Evolutionary conservation across 2,329 filamentous ascomycete genomes (phyloP), one percentile per base, ranked within the genome.

Genomic region (Bertia moriformis): DNA sequence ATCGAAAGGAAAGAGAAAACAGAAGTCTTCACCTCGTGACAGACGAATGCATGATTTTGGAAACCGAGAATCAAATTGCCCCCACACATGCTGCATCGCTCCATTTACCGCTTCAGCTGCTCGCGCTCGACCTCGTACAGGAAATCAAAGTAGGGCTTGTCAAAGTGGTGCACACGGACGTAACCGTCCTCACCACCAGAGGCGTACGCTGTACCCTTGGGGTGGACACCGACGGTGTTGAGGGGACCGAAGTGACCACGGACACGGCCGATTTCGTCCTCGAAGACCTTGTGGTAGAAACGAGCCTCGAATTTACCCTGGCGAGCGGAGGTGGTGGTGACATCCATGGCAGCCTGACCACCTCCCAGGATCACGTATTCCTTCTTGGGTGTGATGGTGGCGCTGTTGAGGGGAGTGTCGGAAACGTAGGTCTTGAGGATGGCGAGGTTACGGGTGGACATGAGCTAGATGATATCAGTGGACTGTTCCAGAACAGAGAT

Each of bases 231-330:
- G 47, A 85, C 76, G 44, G 81, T 83, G 62, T 85, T 82, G 45
- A 95, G 71, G 48, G 83, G 91, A 57, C 91, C 91, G 64, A 98
- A 98, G 63, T 98, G 91, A 46, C 91, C 91, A 57, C 87, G 77
- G 47, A 98, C 91, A 69, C 91, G 82, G 50, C 91, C 91, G 54
- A 96, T 89, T 69, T 98, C 91, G 63, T 98, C 89, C 65, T 94
- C 87, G 60, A 98, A 96, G 60, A 98, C 82, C 74, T 93, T 96
- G 79, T 98, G 91, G 73, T 95, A 98, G 73, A 98, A 98, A 48
- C 91, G 80, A 35, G 91, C 91, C 65, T 98, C 91, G 69, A 98
- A 98, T 67, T 96, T 96, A 66, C 91, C 91, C 71, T 98, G 91
- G 49, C 91, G 78, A 38, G 87, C 80, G 22, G 82, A 82, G 39